Base-by-base conservation (phyloP, 208 protist genomes). In the Trypanosoma brucei region DNA sequence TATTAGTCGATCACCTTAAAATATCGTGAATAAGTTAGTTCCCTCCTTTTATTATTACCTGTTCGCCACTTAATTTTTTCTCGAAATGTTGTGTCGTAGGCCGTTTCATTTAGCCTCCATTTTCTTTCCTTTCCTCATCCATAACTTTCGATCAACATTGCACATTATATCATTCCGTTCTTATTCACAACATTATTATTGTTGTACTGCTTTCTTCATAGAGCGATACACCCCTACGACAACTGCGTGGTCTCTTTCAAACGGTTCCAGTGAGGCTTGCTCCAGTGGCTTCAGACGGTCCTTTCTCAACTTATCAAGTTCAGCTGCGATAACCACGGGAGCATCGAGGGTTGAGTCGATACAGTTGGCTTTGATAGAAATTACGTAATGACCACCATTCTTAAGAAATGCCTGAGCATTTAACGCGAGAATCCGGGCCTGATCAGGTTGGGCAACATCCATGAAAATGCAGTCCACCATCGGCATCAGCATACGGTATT, bases 301-400 rank as follows among this genome's bases (percentile, higher is more conserved):
- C 62, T 96, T 94, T 78, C 97, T 91, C 55, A 99, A 77, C 68
- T 98, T 98, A 49, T 98, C 80, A 11, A 99, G 85, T 85, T 99
- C 98, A 0, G 78, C 67, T 37, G 97, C 98, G 76, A 99, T 99
- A 14, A 99, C 98, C 50, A 96, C 93, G 53, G 93, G 92, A 5
- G 99, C 86, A 52, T 90, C 83, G 11, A 96, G 84, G 2, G 98
- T 99, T 13, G 98, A 99, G 84, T 99, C 98, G 62, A 99, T 99
- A 91, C 98, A 99, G 76, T 98, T 99, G 34, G 99, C 98, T 92
- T 99, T 99, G 79, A 99, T 99, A 46, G 98, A 99, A 65, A 99
- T 99, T 6, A 99, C 93, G 81, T 99, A 99, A 83, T 99, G 91
- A 55, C 99, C 99, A 40, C 91, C 98, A 68, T 98, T 98, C 79